phyloP scores from a whole-genome alignment of 495 filamentous ascomycete species.

The Aspergillus hancockii region DNA sequence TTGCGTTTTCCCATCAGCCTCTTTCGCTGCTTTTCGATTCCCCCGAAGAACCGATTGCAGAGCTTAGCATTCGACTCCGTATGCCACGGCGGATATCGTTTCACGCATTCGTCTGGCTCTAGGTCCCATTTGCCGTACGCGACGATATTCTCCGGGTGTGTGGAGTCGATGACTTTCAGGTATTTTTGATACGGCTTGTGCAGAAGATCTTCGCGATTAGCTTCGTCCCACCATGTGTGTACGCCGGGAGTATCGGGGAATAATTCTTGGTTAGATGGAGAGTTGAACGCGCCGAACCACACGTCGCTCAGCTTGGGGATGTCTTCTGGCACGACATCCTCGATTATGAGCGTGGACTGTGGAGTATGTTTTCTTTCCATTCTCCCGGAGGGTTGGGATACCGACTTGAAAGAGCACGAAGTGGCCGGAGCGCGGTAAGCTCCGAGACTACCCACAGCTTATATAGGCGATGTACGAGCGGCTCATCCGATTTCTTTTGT shows the following conservation, averaged over 20 bases:
- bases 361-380: background rate
- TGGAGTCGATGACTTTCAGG: slow-evolving; percentile 19
- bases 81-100: slow-evolving; percentile 17
- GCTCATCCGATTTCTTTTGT: too few species aligned
- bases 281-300: slow-evolving; percentile 16
- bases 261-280: slow-evolving; percentile 9
- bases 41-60: slow-evolving; percentile 15
- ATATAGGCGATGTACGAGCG: too few species aligned
- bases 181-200: slow-evolving; percentile 26
- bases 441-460: too few species aligned
- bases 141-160: background rate
- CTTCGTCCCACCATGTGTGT: slow-evolving; percentile 21
- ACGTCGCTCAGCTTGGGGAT: background rate
- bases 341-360: background rate
- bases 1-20: slow-evolving; percentile 12
- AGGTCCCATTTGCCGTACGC: slow-evolving; percentile 28
- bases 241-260: slow-evolving; percentile 26
- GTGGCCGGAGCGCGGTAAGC: too few species aligned
- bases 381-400: background rate
- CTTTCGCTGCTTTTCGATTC: slow-evolving; percentile 10
- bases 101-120: slow-evolving; percentile 10
- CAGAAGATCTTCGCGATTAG: slow-evolving; percentile 15
- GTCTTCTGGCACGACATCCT: background rate
- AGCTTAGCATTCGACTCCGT: slow-evolving; percentile 11
- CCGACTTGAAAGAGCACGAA: too few species aligned